A percentile compares a stretch with the other conserved stretches of the same genome.
Evolutionary conservation across 1,139 yeast species (phyloP).

Genomic region (Scheffersomyces cryptocercus): DNA sequence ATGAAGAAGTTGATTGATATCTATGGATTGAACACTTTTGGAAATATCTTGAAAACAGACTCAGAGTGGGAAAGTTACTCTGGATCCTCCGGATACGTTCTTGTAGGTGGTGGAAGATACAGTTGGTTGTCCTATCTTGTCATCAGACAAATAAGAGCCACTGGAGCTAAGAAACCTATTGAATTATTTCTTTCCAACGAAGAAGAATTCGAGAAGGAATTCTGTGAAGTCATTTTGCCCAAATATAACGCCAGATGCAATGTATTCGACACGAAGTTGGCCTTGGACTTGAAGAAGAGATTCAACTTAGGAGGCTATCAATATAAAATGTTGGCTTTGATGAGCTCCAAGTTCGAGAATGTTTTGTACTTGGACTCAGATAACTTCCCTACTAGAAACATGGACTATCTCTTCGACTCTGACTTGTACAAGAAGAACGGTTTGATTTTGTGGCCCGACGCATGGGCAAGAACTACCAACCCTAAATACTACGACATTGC

Average conservation of each 20-base stretch:
- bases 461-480: conserved; percentile 52
- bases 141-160: conserved; percentile 40
- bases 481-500: conserved; percentile 50
- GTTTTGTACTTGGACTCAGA: conserved; percentile 69
- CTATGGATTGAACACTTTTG: conserved; percentile 38
- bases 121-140: conserved; percentile 48
- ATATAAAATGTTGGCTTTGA: conserved; percentile 60
- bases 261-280: conserved; percentile 37
- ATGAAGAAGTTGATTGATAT: conserved; percentile 32
- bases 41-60: conserved; percentile 33
- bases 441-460: conserved; percentile 53
- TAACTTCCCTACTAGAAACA: conserved; percentile 57
- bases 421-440: conserved; percentile 43
- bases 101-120: conserved; percentile 48
- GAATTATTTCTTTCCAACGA: conserved; percentile 54
- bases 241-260: conserved; percentile 56
- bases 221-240: conserved; percentile 54
- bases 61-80: conserved; percentile 38
- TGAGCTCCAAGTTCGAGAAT: conserved; percentile 59
- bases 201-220: conserved; percentile 50
- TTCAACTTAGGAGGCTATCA: conserved; percentile 58
- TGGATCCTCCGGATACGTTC: conserved; percentile 41
- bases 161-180: conserved; percentile 42
- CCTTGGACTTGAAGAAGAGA: conserved; percentile 21
- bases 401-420: conserved; percentile 51